phyloP scores from a whole-genome alignment of 768 basidiomycete species.

The Boletus tylopilopsis region DNA sequence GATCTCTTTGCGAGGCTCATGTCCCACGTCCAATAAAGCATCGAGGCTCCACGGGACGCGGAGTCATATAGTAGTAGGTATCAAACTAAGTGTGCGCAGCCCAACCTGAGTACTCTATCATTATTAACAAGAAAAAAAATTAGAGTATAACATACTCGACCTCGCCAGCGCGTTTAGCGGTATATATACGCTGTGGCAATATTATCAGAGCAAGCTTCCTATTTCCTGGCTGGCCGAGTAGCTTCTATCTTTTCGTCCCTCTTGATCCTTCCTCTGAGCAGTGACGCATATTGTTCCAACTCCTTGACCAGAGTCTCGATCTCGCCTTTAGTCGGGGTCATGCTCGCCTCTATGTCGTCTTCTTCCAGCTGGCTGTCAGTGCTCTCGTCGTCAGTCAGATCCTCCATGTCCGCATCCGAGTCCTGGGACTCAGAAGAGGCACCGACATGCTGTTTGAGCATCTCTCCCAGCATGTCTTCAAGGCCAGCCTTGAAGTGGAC shows the following conservation, averaged over 20 bases:
- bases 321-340: conserved; percentile 29
- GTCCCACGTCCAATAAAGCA: conserved; percentile 12
- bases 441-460: background rate
- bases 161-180: conserved; percentile 10
- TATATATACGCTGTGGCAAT: background rate
- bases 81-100: conserved; percentile 8
- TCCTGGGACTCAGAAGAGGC: conserved; percentile 1
- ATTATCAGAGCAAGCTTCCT: conserved; percentile 7
- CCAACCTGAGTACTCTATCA: conserved; percentile 14
- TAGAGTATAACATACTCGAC: conserved; percentile 23
- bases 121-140: conserved; percentile 26
- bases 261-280: conserved; percentile 55
- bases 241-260: conserved; percentile 28
- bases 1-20: conserved; percentile 40
- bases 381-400: conserved; percentile 8
- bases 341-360: background rate
- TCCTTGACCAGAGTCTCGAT: conserved; percentile 46
- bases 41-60: background rate
- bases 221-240: background rate
- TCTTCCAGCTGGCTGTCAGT: conserved; percentile 4
- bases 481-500: conserved; percentile 48
- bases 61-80: conserved; percentile 11
- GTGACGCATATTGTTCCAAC: conserved; percentile 55
- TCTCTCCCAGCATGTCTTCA: conserved; percentile 20
- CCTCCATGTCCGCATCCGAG: conserved; percentile 21